These are phyloP conservation scores for Carex parvula DNA, from an alignment of 176 grass and related monocot species.

Conservation along the genomic window DNA sequence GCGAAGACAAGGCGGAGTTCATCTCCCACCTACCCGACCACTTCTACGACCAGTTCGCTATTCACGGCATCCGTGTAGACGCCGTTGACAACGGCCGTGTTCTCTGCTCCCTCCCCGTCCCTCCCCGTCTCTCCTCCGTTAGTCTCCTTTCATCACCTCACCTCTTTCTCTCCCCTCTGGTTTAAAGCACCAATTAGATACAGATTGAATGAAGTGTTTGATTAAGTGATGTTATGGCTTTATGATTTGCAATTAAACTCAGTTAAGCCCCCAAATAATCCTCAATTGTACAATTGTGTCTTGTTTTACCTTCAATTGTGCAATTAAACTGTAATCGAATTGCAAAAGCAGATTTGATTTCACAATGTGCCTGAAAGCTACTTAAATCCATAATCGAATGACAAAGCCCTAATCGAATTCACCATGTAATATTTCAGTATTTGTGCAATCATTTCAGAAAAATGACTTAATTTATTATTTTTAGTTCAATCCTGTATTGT, in stretches of 20 bases:
- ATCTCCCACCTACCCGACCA: conserved; percentile 11
- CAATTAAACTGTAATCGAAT: neutral
- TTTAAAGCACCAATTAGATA: neutral
- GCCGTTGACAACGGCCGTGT: conserved; percentile 50
- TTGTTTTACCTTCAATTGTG: neutral
- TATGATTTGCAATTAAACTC: neutral
- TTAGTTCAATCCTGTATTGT: neutral
- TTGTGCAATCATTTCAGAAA: neutral
- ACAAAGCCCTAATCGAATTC: too few species aligned
- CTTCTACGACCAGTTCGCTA: conserved; percentile 51
- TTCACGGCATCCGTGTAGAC: conserved; percentile 47
- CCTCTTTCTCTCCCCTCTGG: neutral
- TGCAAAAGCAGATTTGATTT: neutral
- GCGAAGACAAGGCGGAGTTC: conserved; percentile 2
- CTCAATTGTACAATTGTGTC: neutral
- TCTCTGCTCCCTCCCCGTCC: conserved; percentile 70
- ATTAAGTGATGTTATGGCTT: conserved; percentile 6
- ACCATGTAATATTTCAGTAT: too few species aligned
- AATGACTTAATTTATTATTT: neutral
- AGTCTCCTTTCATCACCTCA: neutral
- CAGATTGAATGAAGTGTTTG: neutral
- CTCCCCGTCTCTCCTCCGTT: conserved; percentile 49
- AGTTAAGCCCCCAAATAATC: conserved; percentile 15
- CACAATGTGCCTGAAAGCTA: neutral
- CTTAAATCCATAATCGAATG: too few species aligned